These are phyloP conservation scores for Tylopilus subfusipes DNA, from an alignment of 768 basidiomycete species.

Conservation along the genomic window DNA sequence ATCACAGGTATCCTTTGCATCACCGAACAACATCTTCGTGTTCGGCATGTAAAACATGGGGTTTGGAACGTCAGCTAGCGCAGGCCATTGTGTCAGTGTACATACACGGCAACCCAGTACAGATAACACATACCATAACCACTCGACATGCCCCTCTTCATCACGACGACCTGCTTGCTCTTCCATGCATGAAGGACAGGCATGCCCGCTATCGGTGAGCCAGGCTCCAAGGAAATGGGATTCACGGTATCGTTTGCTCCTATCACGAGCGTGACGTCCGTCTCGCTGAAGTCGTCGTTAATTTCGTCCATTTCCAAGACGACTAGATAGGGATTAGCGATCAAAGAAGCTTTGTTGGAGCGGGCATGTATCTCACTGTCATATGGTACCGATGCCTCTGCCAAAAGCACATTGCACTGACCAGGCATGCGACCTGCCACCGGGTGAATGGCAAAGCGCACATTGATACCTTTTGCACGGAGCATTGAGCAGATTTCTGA, in stretches of 20 bases:
- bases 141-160: conserved; percentile 88
- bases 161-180: conserved; percentile 87
- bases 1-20: conserved; percentile 88
- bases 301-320: conserved; percentile 94
- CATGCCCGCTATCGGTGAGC: conserved; percentile 89
- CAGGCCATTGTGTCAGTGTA: not conserved
- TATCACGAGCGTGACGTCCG: conserved; percentile 87
- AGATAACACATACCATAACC: conserved; percentile 62
- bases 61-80: conserved; percentile 81
- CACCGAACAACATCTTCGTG: conserved; percentile 89
- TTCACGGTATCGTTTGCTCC: conserved; percentile 93
- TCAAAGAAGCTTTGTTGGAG: not conserved
- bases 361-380: conserved; percentile 53
- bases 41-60: conserved; percentile 93
- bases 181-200: conserved; percentile 92
- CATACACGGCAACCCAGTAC: not conserved
- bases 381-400: conserved; percentile 87
- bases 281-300: conserved; percentile 86
- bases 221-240: conserved; percentile 82
- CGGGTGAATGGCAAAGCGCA: conserved; percentile 85
- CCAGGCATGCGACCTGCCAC: conserved; percentile 94
- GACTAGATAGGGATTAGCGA: conserved; percentile 40
- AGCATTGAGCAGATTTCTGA: conserved; percentile 73
- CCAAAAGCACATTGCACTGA: conserved; percentile 88
- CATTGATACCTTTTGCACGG: conserved; percentile 69